Percentiles rank a stretch among this genome's conserved stretches.
These are phyloP conservation scores for Alternaria atra DNA, from an alignment of 2,329 filamentous ascomycete species.

Conservation along the genomic window DNA sequence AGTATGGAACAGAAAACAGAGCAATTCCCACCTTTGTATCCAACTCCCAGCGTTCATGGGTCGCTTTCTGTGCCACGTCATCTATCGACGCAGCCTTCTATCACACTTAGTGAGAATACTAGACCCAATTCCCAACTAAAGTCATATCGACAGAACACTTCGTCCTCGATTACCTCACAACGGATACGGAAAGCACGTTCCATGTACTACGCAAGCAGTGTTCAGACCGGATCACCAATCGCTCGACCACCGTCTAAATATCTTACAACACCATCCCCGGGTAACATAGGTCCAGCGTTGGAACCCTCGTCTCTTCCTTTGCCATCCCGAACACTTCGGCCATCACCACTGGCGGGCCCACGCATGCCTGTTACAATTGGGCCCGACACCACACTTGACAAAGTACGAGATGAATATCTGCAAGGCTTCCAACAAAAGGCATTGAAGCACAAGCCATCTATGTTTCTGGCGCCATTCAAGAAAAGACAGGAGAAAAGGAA, in stretches of 20 bases:
- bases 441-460: slow-evolving; percentile 54
- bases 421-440: slow-evolving; percentile 54
- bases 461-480: slow-evolving; percentile 56
- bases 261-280: slow-evolving; percentile 35
- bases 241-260: slow-evolving; percentile 46
- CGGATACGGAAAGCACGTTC: slow-evolving; percentile 51
- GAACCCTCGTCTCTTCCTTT: slow-evolving; percentile 5
- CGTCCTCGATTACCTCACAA: slow-evolving; percentile 42
- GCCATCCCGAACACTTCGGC: slow-evolving; percentile 15
- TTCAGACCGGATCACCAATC: slow-evolving; percentile 50
- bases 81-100: slow-evolving; percentile 32
- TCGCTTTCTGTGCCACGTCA: slow-evolving; percentile 19
- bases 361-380: slow-evolving; percentile 39
- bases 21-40: slow-evolving; percentile 33
- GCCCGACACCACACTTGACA: slow-evolving; percentile 37
- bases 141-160: slow-evolving; percentile 29
- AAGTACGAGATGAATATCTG: slow-evolving; percentile 52
- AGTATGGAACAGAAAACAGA: slow-evolving; percentile 20
- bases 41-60: slow-evolving; percentile 19
- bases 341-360: slow-evolving; percentile 33
- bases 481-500: slow-evolving; percentile 50
- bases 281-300: slow-evolving; percentile 13
- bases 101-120: slow-evolving; percentile 33
- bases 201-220: slow-evolving; percentile 52
- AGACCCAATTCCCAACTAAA: slow-evolving; percentile 40